Percentiles rank a stretch among this genome's conserved stretches.
These are phyloP conservation scores for Platanus orientalis DNA, from an alignment of 164 flowering plant genomes.

Conservation along the genomic window DNA sequence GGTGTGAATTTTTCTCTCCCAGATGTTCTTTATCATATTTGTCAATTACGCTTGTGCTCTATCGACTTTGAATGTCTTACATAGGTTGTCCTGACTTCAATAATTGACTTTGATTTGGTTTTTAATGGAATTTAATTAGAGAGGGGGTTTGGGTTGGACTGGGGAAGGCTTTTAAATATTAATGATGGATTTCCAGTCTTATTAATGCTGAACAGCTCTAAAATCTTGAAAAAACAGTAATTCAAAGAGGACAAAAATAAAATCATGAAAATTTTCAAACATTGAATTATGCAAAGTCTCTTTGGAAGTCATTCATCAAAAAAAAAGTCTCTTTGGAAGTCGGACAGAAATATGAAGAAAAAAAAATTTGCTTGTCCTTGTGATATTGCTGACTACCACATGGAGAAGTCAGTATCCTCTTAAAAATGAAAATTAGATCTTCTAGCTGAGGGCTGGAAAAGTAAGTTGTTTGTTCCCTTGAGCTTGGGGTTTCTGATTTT, in stretches of 20 bases:
- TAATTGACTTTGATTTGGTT: neutral
- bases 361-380: no score
- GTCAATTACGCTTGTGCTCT: neutral
- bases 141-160: no score
- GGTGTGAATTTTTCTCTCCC: neutral
- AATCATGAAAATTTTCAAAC: neutral
- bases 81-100: neutral
- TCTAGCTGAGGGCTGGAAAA: no score
- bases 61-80: neutral
- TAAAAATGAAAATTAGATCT: no score
- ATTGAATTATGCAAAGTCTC: neutral
- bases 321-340: no score
- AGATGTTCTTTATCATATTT: neutral
- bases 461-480: no score
- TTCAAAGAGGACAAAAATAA: neutral
- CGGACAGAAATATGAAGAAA: no score
- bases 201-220: neutral
- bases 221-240: neutral
- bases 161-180: neutral
- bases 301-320: no score
- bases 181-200: neutral
- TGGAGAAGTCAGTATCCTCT: no score
- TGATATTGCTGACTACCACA: no score
- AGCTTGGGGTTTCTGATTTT: no score
- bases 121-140: neutral